Evolutionary conservation across 2,329 filamentous ascomycete species (phyloP).

Genomic region (Pezicula neosporulosa): DNA sequence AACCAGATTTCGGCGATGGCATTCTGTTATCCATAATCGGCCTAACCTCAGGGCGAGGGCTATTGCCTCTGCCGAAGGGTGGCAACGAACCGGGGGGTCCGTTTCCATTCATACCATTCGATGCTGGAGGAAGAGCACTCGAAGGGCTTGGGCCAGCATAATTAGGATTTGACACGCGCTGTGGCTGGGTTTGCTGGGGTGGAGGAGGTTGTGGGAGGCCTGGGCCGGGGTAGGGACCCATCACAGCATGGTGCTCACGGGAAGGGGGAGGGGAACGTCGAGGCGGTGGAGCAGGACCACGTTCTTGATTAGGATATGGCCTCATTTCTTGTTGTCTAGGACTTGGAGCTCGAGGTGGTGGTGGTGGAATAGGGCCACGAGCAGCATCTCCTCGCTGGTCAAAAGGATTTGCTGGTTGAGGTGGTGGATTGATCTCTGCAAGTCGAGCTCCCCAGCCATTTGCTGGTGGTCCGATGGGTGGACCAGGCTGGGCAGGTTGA

Average conservation of each 20-base stretch:
- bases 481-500: slow-evolving; percentile 54
- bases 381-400: slow-evolving; percentile 69
- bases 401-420: slow-evolving; percentile 77
- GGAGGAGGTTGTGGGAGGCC: slow-evolving; percentile 46
- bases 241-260: slow-evolving; percentile 30
- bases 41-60: slow-evolving; percentile 79
- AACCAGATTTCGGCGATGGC: slow-evolving; percentile 86
- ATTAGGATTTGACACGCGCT: slow-evolving; percentile 57
- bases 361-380: slow-evolving; percentile 63
- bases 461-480: slow-evolving; percentile 25
- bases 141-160: slow-evolving; percentile 47
- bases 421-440: slow-evolving; percentile 73
- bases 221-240: slow-evolving; percentile 25
- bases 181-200: slow-evolving; percentile 40
- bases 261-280: slow-evolving; percentile 53
- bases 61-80: slow-evolving; percentile 71
- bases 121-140: slow-evolving; percentile 40
- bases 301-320: slow-evolving; percentile 63
- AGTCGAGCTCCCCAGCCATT: slow-evolving; percentile 62
- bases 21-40: slow-evolving; percentile 80
- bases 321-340: slow-evolving; percentile 67
- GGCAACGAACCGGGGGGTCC: slow-evolving; percentile 44
- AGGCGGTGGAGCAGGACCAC: slow-evolving; percentile 51
- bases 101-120: slow-evolving; percentile 28
- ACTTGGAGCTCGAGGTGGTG: slow-evolving; percentile 64